Base-by-base conservation (phyloP, 768 basidiomycete species). In the Imleria badia region DNA sequence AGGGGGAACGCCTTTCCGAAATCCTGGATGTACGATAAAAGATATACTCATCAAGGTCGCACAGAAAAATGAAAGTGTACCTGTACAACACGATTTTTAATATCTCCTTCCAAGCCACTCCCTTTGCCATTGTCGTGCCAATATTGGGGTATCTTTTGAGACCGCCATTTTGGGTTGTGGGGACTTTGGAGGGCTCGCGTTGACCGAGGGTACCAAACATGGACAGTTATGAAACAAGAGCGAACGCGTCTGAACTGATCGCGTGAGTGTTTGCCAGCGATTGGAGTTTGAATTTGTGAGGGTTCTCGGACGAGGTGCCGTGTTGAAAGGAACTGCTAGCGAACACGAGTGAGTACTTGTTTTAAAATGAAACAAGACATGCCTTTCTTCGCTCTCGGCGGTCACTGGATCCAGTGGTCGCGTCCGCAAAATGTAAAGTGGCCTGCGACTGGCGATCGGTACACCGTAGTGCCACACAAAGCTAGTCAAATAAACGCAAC, bases 71-170 rank as follows among this genome's bases (percentile, higher is more conserved):
- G 26, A 34, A 4, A 31, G 52, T 20, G 39, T 36, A 81, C 92
- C 66, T n/a, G n/a, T n/a, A n/a, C n/a, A n/a, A n/a, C 72, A 98
- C 87, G 36, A 98, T 86, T 71, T 98, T 94, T 22, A 98, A 72
- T 35, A 97, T 78, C 69, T 94, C 89, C 44, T 78, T 33, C 89
- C 86, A 35, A 92, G 77, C 94, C 94, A 97, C 29, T n/a, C 94
- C 81, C 70, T 98, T 98, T 20, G 93, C 92, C 0, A 94, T 96
- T 9, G 85, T 90, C 89, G 68, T 91, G 89, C 91, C 93, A 97
- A 67, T 96, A 96, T 0, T 94, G 89, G 39, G 86, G 75, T 47
- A 89, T 80, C 69, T 93, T 92, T 67, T 89, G 55, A 97, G 75
- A 12, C 85, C 86, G 36, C 66, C 66, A 48, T 62, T 41, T 20